phyloP scores from a whole-genome alignment of 768 basidiomycete genomes.

The Tremella fuciformis region DNA sequence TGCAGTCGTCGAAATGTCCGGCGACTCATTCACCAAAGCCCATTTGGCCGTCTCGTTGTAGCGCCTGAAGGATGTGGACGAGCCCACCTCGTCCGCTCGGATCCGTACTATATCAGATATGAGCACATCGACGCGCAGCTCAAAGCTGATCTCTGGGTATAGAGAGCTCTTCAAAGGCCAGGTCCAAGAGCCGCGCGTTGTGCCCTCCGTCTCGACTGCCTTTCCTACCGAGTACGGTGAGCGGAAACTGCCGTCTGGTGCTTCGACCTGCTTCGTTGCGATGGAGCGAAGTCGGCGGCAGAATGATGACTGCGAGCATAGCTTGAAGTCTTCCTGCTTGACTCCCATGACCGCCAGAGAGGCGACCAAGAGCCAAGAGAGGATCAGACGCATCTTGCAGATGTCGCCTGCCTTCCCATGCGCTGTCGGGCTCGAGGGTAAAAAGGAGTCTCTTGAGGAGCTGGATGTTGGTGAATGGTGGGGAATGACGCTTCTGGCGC shows the following conservation, averaged over 20 bases:
- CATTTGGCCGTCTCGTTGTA: slow-evolving; percentile 91
- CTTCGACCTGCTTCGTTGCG: slow-evolving; percentile 65
- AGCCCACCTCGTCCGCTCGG: slow-evolving; percentile 81
- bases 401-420: background rate
- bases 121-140: slow-evolving; percentile 77
- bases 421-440: background rate
- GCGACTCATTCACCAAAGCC: slow-evolving; percentile 73
- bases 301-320: slow-evolving; percentile 89
- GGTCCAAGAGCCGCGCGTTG: slow-evolving; percentile 56
- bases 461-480: slow-evolving; percentile 12
- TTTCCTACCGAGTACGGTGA: slow-evolving; percentile 80
- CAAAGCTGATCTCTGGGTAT: slow-evolving; percentile 79
- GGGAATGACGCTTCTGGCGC: slow-evolving; percentile 1
- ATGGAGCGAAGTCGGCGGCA: slow-evolving; percentile 87
- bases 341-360: slow-evolving; percentile 30
- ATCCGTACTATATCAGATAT: slow-evolving; percentile 77
- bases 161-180: slow-evolving; percentile 75
- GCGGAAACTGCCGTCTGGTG: slow-evolving; percentile 60
- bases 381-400: slow-evolving; percentile 15
- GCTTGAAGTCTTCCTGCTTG: slow-evolving; percentile 82
- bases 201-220: slow-evolving; percentile 4
- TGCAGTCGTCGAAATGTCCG: slow-evolving; percentile 54
- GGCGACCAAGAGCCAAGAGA: background rate
- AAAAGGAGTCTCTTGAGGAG: slow-evolving; percentile 2
- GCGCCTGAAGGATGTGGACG: slow-evolving; percentile 63